Conservation (phyloP, 192 early-diverging fungal species). For the Rhizophagus sp. region DNA sequence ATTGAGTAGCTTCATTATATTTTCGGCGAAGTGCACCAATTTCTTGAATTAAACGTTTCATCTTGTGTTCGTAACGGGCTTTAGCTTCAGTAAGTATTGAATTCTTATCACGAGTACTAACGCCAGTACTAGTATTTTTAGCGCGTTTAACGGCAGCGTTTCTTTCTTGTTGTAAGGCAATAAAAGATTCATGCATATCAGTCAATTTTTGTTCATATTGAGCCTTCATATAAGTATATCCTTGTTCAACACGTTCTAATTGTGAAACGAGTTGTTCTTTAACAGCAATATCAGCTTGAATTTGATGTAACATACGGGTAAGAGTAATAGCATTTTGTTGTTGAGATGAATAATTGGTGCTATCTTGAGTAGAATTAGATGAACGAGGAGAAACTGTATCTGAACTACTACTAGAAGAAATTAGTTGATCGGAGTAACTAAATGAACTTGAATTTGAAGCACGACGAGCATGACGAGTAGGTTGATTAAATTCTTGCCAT, state of each 20-base stretch:
- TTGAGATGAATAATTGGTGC: constrained; percentile 29
- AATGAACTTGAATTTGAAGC: constrained; percentile 24
- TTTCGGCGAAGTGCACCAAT: constrained; percentile 55
- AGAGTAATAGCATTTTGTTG: constrained; percentile 30
- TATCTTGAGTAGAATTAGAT: constrained; percentile 23
- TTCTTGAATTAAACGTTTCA: constrained; percentile 56
- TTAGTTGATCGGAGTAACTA: constrained; percentile 21
- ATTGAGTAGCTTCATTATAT: constrained; percentile 53
- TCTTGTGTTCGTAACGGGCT: constrained; percentile 58
- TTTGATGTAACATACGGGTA: constrained; percentile 54
- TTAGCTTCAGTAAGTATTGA: constrained; percentile 40
- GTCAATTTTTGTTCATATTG: constrained; percentile 72
- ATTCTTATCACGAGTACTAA: constrained; percentile 43
- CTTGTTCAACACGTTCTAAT: constrained; percentile 54
- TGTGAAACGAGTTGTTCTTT: constrained; percentile 64
- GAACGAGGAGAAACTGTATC: constrained; percentile 26
- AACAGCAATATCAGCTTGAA: constrained; percentile 59
- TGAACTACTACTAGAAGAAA: constrained; percentile 10
- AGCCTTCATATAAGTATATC: constrained; percentile 57
- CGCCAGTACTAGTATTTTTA: constrained; percentile 16
- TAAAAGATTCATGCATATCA: constrained; percentile 59
- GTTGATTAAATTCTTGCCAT: constrained; percentile 29
- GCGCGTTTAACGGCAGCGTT: constrained; percentile 58
- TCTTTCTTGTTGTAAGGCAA: constrained; percentile 54
- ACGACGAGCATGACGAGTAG: constrained; percentile 16